These are phyloP conservation scores for Conticribra weissflogii DNA, from an alignment of 108 stramenopile species.

Conservation along the genomic window DNA sequence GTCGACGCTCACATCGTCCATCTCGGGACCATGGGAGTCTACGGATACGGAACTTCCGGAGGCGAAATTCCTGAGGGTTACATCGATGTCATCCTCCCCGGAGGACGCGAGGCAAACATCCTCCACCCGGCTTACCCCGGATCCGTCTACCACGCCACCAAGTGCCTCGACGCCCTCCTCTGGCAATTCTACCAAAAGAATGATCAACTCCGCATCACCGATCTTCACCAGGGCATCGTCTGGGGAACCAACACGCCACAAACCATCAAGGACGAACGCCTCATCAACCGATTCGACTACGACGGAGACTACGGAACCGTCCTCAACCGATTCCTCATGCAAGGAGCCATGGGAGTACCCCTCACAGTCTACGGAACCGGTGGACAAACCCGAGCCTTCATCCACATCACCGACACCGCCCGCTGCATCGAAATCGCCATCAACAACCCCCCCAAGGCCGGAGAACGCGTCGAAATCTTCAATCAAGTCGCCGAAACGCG, in stretches of 20 bases:
- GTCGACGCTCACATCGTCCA: conserved; percentile 97
- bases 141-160: conserved; percentile 95
- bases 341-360: conserved; percentile 96
- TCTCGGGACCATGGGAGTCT: conserved; percentile 99
- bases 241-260: conserved; percentile 99
- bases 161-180: conserved; percentile 95
- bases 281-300: conserved; percentile 98
- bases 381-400: conserved; percentile 97
- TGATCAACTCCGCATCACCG: conserved; percentile 93
- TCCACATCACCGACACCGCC: conserved; percentile 96
- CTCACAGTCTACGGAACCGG: conserved; percentile 98
- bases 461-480: conserved; percentile 95
- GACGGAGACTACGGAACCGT: conserved; percentile 99
- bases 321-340: conserved; percentile 98
- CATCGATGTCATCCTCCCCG: conserved; percentile 96
- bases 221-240: conserved; percentile 99
- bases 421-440: conserved; percentile 97
- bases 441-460: conserved; percentile 92
- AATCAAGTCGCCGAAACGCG: conserved; percentile 98
- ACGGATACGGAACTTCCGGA: conserved; percentile 97
- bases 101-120: conserved; percentile 90
- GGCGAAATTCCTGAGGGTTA: conserved; percentile 99
- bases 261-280: conserved; percentile 92
- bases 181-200: conserved; percentile 99
- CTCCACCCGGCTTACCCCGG: conserved; percentile 98